Percentiles rank a stretch among this genome's conserved stretches.
Conservation (phyloP, 768 basidiomycete species). For the Guyanaporus albipodus region DNA sequence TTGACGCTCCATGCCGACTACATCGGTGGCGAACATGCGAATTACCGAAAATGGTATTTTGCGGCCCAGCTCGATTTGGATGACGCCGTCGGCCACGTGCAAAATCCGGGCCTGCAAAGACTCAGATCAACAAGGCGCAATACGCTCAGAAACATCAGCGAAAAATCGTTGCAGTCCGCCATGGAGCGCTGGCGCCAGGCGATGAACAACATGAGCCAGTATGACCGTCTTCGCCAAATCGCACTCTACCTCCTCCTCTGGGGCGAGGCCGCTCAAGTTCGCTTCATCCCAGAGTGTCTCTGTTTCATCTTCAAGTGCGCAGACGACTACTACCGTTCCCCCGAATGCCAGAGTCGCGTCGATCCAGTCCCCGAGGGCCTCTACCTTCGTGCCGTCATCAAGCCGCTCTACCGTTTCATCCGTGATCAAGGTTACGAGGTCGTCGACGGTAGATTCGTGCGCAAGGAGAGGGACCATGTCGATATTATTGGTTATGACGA, state of each 20-base stretch:
- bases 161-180: slow-evolving; percentile 74
- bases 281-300: slow-evolving; percentile 93
- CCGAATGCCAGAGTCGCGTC: slow-evolving; percentile 92
- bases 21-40: slow-evolving; percentile 96
- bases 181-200: slow-evolving; percentile 93
- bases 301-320: slow-evolving; percentile 99
- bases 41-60: slow-evolving; percentile 99
- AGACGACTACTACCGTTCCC: slow-evolving; percentile 97
- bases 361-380: slow-evolving; percentile 94
- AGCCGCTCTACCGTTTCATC: slow-evolving; percentile 94
- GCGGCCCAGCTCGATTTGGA: slow-evolving; percentile 98
- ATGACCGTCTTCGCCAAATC: slow-evolving; percentile 94
- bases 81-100: slow-evolving; percentile 88
- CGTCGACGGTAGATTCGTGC: slow-evolving; percentile 89
- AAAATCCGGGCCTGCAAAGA: slow-evolving; percentile 86
- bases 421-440: slow-evolving; percentile 98
- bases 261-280: slow-evolving; percentile 98
- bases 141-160: slow-evolving; percentile 50
- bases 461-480: slow-evolving; percentile 89
- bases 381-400: slow-evolving; percentile 87
- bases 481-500: slow-evolving; percentile 98
- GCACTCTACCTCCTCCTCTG: slow-evolving; percentile 94
- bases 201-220: slow-evolving; percentile 98
- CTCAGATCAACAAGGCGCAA: slow-evolving; percentile 69
- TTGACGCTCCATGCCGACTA: slow-evolving; percentile 97